Evolutionary conservation across 352 stramenopile genomes (phyloP).

Genomic region (Globisporangium uncinulatum): DNA sequence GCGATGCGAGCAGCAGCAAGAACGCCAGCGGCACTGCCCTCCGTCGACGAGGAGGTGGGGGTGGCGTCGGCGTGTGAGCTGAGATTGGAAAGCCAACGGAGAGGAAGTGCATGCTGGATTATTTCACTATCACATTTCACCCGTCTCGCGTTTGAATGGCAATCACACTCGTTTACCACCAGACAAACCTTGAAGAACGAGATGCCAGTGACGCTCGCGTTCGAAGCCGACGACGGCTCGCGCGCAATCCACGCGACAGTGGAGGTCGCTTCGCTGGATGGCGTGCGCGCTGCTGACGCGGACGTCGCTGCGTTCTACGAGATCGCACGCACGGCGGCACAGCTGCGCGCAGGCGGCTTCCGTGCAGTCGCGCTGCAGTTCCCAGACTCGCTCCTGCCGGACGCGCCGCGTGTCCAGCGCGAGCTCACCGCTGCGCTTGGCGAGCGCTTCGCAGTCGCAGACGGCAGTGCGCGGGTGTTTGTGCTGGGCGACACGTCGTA

Average conservation of each 20-base stretch:
- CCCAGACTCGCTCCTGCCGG: slow-evolving; percentile 89
- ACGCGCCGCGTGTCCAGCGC: slow-evolving; percentile 85
- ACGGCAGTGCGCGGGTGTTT: slow-evolving; percentile 75
- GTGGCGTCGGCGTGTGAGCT: not conserved
- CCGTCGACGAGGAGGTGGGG: slow-evolving; percentile 30
- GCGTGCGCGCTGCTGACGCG: slow-evolving; percentile 31
- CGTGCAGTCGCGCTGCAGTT: slow-evolving; percentile 92
- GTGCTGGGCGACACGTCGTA: slow-evolving; percentile 95
- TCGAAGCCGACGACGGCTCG: slow-evolving; percentile 80
- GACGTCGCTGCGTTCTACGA: slow-evolving; percentile 60
- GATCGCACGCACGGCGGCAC: slow-evolving; percentile 45
- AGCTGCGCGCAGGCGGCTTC: slow-evolving; percentile 57
- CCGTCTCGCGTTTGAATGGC: not conserved
- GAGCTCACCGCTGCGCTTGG: slow-evolving; percentile 44
- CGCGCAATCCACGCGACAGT: slow-evolving; percentile 65
- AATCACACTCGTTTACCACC: not conserved
- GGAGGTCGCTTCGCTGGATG: slow-evolving; percentile 47
- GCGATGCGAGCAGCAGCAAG: not conserved
- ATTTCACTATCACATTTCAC: not conserved
- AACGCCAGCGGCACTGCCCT: slow-evolving; percentile 24
- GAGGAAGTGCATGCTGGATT: not conserved
- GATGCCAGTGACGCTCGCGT: slow-evolving; percentile 49
- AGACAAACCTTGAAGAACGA: not conserved
- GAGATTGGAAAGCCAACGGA: not conserved
- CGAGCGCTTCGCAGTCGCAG: slow-evolving; percentile 6